Conservation (phyloP, 2,329 filamentous ascomycete genomes). For the Cladosporium velox region DNA sequence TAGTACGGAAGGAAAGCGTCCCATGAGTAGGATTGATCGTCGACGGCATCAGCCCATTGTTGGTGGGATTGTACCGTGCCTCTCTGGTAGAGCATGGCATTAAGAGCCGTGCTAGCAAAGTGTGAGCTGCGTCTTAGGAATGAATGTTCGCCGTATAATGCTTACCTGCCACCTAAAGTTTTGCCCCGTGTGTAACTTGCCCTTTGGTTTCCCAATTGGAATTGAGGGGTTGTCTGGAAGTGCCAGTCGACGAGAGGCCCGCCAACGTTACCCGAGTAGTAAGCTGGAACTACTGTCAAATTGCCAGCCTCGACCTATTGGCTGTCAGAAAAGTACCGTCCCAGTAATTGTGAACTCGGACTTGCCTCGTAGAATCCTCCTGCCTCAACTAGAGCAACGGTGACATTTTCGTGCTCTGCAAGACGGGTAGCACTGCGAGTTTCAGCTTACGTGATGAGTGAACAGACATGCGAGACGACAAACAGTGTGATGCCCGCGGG, state of each 20-base stretch:
- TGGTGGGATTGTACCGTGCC: conserved; percentile 36
- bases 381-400: conserved; percentile 32
- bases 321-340: not conserved
- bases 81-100: conserved; percentile 34
- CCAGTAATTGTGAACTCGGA: not conserved
- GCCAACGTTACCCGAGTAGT: not conserved
- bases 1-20: conserved; percentile 31
- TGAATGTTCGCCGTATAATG: not conserved
- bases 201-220: conserved; percentile 19
- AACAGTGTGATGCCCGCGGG: conserved; percentile 1
- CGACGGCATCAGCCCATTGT: conserved; percentile 41
- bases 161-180: conserved; percentile 31
- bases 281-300: not conserved
- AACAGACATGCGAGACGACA: not conserved
- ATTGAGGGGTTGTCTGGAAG: conserved; percentile 32
- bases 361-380: conserved; percentile 29
- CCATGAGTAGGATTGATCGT: conserved; percentile 37
- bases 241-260: conserved; percentile 34
- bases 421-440: conserved; percentile 26
- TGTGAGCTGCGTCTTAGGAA: not conserved
- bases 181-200: conserved; percentile 36
- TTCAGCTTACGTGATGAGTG: not conserved
- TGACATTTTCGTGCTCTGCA: conserved; percentile 21
- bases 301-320: not conserved
- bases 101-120: conserved; percentile 26